Conservation (phyloP, 345 rosid genomes). For the Lumnitzera littorea region DNA sequence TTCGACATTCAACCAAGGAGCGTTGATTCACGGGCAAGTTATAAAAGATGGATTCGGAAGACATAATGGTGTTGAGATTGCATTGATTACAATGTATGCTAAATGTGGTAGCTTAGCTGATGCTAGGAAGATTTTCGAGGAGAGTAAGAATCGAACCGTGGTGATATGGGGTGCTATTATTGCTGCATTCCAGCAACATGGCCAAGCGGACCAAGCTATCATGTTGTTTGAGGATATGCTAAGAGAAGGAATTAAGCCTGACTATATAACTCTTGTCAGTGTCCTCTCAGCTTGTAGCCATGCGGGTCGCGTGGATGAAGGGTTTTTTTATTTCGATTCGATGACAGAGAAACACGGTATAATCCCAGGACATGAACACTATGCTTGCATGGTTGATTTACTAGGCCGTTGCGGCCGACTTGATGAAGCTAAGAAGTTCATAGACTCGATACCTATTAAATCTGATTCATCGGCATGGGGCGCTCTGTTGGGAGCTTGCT, state of each 20-base stretch:
- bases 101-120: conserved; percentile 31
- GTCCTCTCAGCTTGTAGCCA: conserved; percentile 40
- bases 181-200: conserved; percentile 41
- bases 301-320: conserved; percentile 26
- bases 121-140: conserved; percentile 23
- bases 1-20: conserved; percentile 28
- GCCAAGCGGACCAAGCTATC: conserved; percentile 21
- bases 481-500: conserved; percentile 38
- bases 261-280: conserved; percentile 27
- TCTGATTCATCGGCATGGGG: conserved; percentile 29
- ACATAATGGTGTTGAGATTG: conserved; percentile 18
- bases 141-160: conserved; percentile 23
- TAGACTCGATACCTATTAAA: conserved; percentile 27
- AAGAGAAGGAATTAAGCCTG: conserved; percentile 25
- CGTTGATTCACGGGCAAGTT: conserved; percentile 26
- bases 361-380: conserved; percentile 34
- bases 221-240: conserved; percentile 33
- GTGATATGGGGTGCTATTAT: conserved; percentile 39
- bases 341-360: conserved; percentile 27
- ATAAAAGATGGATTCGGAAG: conserved; percentile 25
- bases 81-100: conserved; percentile 41
- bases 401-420: conserved; percentile 37
- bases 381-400: conserved; percentile 42
- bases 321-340: conserved; percentile 31
- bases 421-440: conserved; percentile 28